These are phyloP conservation scores for Fraxinus dipetala DNA, from an alignment of 305 asterid species.

Conservation along the genomic window DNA sequence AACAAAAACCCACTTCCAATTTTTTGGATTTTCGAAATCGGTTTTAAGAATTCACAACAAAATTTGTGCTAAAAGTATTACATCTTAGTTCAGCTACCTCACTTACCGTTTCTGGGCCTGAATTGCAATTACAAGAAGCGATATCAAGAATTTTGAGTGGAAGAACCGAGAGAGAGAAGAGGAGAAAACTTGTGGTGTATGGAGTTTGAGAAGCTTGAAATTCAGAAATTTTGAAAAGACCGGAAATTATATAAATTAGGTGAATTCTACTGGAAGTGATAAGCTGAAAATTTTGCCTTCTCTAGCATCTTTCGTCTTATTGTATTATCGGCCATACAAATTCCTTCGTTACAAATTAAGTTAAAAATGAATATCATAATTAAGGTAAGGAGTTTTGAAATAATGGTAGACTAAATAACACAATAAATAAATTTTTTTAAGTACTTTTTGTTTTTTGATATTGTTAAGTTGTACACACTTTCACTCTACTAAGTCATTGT, in stretches of 20 bases:
- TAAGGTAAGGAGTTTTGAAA: too few relatives aligned
- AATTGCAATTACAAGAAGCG: neutral
- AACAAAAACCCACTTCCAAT: neutral
- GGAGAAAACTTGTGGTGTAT: slow-evolving; percentile 22
- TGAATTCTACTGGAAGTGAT: neutral
- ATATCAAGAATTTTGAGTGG: neutral
- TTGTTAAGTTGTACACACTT: too few relatives aligned
- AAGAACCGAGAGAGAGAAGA: slow-evolving; percentile 23
- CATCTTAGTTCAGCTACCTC: neutral
- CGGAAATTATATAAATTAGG: neutral
- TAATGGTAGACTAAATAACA: neutral
- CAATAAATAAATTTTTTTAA: too few relatives aligned
- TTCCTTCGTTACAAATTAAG: neutral
- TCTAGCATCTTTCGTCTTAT: neutral
- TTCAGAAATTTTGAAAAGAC: slow-evolving; percentile 9
- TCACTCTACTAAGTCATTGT: too few relatives aligned
- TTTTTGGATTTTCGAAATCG: neutral
- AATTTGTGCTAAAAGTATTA: neutral
- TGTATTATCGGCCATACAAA: neutral
- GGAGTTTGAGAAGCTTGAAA: slow-evolving; percentile 20
- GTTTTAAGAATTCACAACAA: neutral
- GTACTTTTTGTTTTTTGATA: too few relatives aligned
- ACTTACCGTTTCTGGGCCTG: neutral
- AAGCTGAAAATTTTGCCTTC: neutral
- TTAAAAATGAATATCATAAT: too few relatives aligned